Conservation (phyloP, 2,329 filamentous ascomycete genomes). For the Zasmidium cellare region DNA sequence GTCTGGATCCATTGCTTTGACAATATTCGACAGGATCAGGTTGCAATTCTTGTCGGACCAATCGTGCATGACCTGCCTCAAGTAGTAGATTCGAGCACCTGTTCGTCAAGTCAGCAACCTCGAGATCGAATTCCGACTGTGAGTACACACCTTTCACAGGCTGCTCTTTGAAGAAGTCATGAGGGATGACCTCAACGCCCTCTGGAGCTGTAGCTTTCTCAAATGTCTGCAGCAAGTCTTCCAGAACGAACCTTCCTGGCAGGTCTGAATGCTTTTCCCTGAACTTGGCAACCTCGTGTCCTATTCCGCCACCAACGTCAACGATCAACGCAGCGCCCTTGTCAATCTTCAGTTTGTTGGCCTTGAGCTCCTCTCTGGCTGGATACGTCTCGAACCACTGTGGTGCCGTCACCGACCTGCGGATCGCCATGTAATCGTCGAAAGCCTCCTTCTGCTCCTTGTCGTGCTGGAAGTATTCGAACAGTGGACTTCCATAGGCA, state of each 20-base stretch:
- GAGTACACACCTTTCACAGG: conserved; percentile 11
- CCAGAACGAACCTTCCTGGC: background rate
- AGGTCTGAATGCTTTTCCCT: background rate
- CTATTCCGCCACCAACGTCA: background rate
- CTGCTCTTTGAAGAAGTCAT: conserved; percentile 18
- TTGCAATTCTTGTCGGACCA: conserved; percentile 18
- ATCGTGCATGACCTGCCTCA: conserved; percentile 24
- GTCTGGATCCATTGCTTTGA: conserved; percentile 18
- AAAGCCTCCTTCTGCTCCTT: conserved; percentile 16
- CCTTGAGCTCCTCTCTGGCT: background rate
- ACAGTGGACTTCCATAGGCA: conserved; percentile 8
- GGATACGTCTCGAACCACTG: conserved; percentile 20
- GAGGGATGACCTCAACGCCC: conserved; percentile 3
- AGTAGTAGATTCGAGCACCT: conserved; percentile 29
- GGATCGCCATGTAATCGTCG: conserved; percentile 16
- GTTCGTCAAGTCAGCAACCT: background rate
- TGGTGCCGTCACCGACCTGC: background rate
- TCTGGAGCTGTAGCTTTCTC: background rate
- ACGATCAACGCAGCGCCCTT: background rate
- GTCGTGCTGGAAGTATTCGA: conserved; percentile 6
- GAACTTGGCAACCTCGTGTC: background rate
- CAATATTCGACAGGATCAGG: conserved; percentile 15
- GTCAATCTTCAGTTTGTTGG: background rate
- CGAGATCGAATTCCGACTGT: background rate
- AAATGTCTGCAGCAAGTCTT: background rate